A percentile compares a stretch with the other conserved stretches of the same genome.
phyloP scores from a whole-genome alignment of 257 asterid genomes.

The Craterostigma plantagineum region DNA sequence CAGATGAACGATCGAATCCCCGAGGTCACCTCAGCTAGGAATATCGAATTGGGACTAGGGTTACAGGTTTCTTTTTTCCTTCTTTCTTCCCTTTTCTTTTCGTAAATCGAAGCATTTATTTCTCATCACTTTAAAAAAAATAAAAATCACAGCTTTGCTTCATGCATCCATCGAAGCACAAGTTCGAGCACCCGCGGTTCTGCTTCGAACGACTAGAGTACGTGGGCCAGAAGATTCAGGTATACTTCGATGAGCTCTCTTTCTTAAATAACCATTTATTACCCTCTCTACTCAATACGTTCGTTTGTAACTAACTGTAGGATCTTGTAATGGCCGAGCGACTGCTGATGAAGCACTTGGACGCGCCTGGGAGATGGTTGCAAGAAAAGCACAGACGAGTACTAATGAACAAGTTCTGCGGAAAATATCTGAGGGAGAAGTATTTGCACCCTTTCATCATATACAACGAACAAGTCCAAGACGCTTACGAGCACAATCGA shows the following conservation, averaged over 20 bases:
- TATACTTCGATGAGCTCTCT: slow-evolving; percentile 6
- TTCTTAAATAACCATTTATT: no score
- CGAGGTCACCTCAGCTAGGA: slow-evolving; percentile 90
- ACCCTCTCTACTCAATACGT: no score
- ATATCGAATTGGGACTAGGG: slow-evolving; percentile 94
- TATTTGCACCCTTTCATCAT: slow-evolving; percentile 63
- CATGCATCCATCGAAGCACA: slow-evolving; percentile 76
- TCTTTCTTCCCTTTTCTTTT: background rate
- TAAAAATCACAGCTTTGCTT: slow-evolving; percentile 49
- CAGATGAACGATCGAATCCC: slow-evolving; percentile 47
- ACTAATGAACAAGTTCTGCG: slow-evolving; percentile 93
- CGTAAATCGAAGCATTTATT: background rate
- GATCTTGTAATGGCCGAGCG: slow-evolving; percentile 97
- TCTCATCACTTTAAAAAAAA: background rate
- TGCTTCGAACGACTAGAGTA: slow-evolving; percentile 93
- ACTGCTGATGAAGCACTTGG: slow-evolving; percentile 86
- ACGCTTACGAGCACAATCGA: slow-evolving; percentile 72
- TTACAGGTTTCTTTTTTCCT: slow-evolving; percentile 60
- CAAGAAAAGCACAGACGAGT: slow-evolving; percentile 66
- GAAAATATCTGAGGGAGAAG: slow-evolving; percentile 73
- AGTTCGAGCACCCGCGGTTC: slow-evolving; percentile 86
- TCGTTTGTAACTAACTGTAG: slow-evolving; percentile 18
- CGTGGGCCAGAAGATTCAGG: slow-evolving; percentile 96
- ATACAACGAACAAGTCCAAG: slow-evolving; percentile 79
- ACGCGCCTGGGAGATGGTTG: slow-evolving; percentile 93